A percentile compares a stretch with the other conserved stretches of the same genome.
These are phyloP conservation scores for Syzygium aqueum DNA, from an alignment of 345 rosid genomes.

Conservation along the genomic window DNA sequence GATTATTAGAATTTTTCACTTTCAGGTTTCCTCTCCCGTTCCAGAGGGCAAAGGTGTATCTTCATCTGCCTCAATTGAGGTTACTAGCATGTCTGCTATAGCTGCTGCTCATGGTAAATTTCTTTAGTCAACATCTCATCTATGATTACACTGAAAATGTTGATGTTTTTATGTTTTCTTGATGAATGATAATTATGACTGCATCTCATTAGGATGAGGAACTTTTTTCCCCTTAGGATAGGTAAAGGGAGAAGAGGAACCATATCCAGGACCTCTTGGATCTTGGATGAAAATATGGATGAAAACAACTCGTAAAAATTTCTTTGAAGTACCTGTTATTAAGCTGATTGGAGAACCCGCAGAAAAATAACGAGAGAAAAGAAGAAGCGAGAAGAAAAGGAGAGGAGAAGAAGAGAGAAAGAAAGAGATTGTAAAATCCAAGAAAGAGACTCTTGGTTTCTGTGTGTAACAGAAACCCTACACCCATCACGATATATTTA, in stretches of 20 bases:
- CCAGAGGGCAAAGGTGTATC: conserved; percentile 99
- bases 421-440: too few relatives aligned
- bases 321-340: neutral
- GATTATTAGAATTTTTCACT: neutral
- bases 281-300: neutral
- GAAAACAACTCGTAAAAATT: neutral
- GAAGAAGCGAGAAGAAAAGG: too few relatives aligned
- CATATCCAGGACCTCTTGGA: neutral
- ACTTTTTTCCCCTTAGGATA: neutral
- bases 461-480: too few relatives aligned
- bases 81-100: conserved; percentile 94
- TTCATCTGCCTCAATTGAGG: conserved; percentile 96
- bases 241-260: neutral
- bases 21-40: conserved; percentile 92
- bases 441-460: too few relatives aligned
- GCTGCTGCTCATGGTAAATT: conserved; percentile 88
- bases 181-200: neutral
- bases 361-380: too few relatives aligned
- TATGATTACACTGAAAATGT: neutral
- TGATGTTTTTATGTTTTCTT: neutral
- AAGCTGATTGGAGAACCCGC: too few relatives aligned
- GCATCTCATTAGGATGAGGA: neutral
- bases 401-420: too few relatives aligned
- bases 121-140: neutral
- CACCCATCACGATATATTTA: too few relatives aligned